Conservation (phyloP, 805 yeast species). For the Hanseniaspora jakobsenii region DNA sequence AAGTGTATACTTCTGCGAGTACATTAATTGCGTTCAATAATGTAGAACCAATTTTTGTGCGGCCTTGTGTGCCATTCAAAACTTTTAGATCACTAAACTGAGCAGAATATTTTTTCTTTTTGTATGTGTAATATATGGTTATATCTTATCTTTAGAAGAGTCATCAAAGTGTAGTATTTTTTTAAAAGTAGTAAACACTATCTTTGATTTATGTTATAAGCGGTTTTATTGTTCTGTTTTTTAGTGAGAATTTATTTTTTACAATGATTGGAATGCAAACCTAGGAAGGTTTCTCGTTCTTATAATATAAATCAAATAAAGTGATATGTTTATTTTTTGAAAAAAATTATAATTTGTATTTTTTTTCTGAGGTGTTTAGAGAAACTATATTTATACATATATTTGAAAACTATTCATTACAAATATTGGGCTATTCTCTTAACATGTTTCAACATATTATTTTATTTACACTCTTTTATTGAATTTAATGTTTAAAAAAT, state of each 20-base stretch:
- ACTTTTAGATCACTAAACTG: constrained; percentile 10
- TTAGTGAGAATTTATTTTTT: too few species aligned
- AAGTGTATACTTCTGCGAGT: constrained; percentile 14
- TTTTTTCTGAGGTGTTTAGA: constrained; percentile 6
- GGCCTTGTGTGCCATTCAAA: constrained; percentile 10
- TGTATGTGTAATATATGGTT: constrained; percentile 16
- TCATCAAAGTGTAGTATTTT: neutral
- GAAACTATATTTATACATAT: constrained; percentile 13
- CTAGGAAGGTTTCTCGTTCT: neutral
- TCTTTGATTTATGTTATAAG: constrained; percentile 13
- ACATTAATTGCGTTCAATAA: constrained; percentile 1
- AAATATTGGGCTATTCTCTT: neutral
- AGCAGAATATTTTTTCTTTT: constrained; percentile 16
- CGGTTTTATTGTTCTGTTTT: neutral
- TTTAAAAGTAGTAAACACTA: neutral
- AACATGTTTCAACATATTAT: constrained; percentile 7
- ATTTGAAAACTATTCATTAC: constrained; percentile 1
- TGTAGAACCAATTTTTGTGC: neutral
- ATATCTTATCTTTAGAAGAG: constrained; percentile 11
- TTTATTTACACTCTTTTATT: neutral
- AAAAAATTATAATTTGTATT: constrained; percentile 6
- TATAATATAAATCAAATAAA: constrained; percentile 13
- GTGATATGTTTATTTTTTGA: constrained; percentile 1
- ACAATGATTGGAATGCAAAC: too few species aligned
- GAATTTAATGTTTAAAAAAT: neutral